Percentiles rank a stretch among this genome's conserved stretches.
Evolutionary conservation across 306 rosid species (phyloP).

Genomic region (Senna tora): DNA sequence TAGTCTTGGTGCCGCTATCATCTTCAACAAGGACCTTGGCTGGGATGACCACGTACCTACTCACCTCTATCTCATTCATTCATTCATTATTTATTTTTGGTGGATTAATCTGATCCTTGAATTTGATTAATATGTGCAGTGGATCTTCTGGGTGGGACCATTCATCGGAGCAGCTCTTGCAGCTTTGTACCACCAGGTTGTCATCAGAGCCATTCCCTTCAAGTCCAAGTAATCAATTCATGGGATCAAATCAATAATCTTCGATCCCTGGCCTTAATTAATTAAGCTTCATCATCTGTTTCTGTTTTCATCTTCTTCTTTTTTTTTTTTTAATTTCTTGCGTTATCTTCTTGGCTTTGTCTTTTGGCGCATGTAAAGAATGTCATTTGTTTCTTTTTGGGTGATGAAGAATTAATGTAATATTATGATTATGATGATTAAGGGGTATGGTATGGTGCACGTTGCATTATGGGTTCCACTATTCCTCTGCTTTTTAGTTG

Average conservation of each 20-base stretch:
- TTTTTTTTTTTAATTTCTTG: no score
- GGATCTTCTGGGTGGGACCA: slow-evolving; percentile 62
- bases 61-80: not conserved
- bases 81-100: no score
- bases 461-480: slow-evolving; percentile 23
- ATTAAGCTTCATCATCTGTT: not conserved
- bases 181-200: slow-evolving; percentile 54
- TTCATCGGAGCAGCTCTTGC: slow-evolving; percentile 57
- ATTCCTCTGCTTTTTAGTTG: slow-evolving; percentile 45
- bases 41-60: slow-evolving; percentile 50
- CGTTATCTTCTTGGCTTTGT: not conserved
- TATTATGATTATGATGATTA: not conserved
- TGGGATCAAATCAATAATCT: no score
- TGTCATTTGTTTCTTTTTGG: not conserved
- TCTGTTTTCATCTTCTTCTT: not conserved
- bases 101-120: no score
- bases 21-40: slow-evolving; percentile 49
- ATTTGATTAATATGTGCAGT: slow-evolving; percentile 37
- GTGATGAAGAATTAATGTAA: not conserved
- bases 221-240: slow-evolving; percentile 41
- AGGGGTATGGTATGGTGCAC: no score
- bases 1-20: slow-evolving; percentile 52
- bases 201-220: slow-evolving; percentile 60
- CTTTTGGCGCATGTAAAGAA: slow-evolving; percentile 40
- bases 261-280: no score